Conservation (phyloP, 345 rosid genomes). For the Salix caprea region DNA sequence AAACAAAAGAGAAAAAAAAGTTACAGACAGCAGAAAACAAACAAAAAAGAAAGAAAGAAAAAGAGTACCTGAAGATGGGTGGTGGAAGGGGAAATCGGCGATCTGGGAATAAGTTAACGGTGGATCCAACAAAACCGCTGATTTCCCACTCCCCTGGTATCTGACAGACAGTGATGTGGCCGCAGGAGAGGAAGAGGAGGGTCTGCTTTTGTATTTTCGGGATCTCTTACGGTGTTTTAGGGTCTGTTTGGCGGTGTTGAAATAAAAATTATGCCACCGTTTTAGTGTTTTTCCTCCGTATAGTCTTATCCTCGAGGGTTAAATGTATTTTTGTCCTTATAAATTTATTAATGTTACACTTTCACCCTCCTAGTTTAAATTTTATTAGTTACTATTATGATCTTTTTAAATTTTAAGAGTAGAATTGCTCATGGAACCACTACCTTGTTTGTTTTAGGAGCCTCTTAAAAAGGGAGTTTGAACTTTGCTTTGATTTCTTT, state of each 20-base stretch:
- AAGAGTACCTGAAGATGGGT: neutral
- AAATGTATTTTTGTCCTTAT: no score
- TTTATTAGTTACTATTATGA: no score
- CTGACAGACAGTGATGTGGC: no score
- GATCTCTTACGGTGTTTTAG: neutral
- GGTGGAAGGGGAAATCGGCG: conserved; percentile 4
- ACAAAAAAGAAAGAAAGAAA: neutral
- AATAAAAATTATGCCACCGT: neutral
- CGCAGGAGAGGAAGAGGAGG: neutral
- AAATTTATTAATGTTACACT: no score
- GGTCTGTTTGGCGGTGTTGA: neutral
- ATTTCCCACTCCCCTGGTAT: neutral
- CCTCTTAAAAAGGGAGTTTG: no score
- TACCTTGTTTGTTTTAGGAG: no score
- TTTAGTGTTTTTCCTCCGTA: neutral
- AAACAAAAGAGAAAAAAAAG: neutral
- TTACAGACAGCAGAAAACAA: neutral
- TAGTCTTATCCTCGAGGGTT: no score
- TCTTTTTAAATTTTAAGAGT: no score
- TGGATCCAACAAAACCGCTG: conserved; percentile 1
- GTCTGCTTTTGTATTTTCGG: neutral
- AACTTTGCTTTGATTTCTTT: no score
- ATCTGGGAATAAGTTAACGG: conserved; percentile 2
- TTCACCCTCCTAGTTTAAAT: no score
- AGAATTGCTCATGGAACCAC: no score